phyloP scores from a whole-genome alignment of 352 stramenopile genomes.

The Thraustotheca clavata region DNA sequence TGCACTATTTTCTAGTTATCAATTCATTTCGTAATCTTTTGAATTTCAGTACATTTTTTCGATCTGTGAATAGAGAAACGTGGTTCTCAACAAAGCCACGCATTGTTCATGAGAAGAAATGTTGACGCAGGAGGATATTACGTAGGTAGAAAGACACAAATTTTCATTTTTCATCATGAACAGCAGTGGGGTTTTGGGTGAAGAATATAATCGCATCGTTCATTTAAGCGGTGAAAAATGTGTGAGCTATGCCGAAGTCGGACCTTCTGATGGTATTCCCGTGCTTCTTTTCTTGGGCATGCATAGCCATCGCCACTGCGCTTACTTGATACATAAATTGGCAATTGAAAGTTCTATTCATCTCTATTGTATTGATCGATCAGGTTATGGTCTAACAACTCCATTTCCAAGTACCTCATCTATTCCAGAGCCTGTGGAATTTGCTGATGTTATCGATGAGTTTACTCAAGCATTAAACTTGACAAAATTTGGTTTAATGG shows the following conservation, averaged over 20 bases:
- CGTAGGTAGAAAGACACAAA: no score
- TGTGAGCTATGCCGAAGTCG: background rate
- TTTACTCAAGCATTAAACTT: background rate
- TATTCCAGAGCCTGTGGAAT: background rate
- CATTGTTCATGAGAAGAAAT: no score
- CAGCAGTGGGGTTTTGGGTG: no score
- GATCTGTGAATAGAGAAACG: no score
- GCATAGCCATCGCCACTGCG: background rate
- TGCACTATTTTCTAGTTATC: background rate
- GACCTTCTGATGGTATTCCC: background rate
- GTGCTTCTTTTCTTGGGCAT: background rate
- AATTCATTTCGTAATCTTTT: no score
- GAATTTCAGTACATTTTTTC: no score
- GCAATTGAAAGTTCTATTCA: background rate
- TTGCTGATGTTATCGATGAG: background rate
- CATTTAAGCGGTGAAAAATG: background rate
- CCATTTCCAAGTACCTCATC: background rate
- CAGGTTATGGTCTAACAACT: background rate
- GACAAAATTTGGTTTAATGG: background rate
- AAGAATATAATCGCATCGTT: background rate
- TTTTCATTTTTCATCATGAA: no score
- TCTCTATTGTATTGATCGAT: background rate
- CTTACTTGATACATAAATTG: background rate
- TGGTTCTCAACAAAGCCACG: no score
- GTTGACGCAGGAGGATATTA: no score